Percentiles rank a stretch among this genome's conserved stretches.
phyloP scores from a whole-genome alignment of 1,139 yeast species.

The Taiozyma onychis region DNA sequence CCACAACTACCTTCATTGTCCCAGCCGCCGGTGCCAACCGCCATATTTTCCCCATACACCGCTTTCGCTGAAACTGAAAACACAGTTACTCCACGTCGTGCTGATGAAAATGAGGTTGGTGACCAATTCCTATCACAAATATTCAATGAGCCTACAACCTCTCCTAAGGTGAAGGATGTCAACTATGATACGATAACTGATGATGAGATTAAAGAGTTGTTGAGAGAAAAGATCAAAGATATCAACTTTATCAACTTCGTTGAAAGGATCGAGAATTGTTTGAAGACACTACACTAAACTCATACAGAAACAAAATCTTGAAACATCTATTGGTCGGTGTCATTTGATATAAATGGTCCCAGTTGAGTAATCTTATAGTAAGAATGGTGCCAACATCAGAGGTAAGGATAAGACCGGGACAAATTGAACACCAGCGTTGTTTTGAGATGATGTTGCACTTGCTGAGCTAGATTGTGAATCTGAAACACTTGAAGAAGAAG shows the following conservation, averaged over 20 bases:
- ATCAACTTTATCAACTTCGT: conserved; percentile 19
- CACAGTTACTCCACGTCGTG: not conserved
- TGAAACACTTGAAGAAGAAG: not conserved
- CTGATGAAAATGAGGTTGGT: not conserved
- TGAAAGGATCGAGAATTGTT: conserved; percentile 16
- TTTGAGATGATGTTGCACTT: not conserved
- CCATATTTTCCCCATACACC: not conserved
- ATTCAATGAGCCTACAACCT: conserved; percentile 5
- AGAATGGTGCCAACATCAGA: conserved; percentile 7
- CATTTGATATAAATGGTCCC: not conserved
- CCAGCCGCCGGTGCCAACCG: conserved; percentile 1
- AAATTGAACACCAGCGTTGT: conserved; percentile 4
- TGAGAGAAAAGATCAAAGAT: conserved; percentile 19
- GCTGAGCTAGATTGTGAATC: not conserved
- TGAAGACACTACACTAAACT: conserved; percentile 4
- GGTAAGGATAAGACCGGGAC: conserved; percentile 12
- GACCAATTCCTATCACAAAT: conserved; percentile 13
- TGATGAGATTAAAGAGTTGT: conserved; percentile 10
- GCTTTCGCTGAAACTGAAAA: not conserved
- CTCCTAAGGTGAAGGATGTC: not conserved
- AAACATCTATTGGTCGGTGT: not conserved
- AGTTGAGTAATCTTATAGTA: not conserved
- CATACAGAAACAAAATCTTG: not conserved
- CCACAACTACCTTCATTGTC: conserved; percentile 1
- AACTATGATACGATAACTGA: conserved; percentile 11